phyloP scores from a whole-genome alignment of 805 yeast genomes.

The Wickerhamomyces bovis region DNA sequence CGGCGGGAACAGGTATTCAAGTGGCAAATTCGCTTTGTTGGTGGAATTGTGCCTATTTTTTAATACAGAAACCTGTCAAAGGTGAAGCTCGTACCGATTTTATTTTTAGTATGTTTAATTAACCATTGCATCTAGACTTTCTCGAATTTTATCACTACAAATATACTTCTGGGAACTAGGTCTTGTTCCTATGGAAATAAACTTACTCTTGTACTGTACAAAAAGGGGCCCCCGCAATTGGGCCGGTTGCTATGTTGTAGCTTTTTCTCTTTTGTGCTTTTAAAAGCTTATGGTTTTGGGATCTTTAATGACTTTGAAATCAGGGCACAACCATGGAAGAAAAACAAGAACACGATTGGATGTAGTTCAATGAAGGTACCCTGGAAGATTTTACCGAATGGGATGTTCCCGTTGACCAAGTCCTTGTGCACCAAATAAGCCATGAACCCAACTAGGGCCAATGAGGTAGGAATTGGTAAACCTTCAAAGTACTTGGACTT shows the following conservation, averaged over 20 bases:
- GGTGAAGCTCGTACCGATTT: too few relatives aligned
- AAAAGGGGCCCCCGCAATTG: too few relatives aligned
- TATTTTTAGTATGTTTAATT: too few relatives aligned
- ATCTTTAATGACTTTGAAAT: slow-evolving; percentile 86
- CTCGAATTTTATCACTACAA: not conserved
- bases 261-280: too few relatives aligned
- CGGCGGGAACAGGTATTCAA: too few relatives aligned
- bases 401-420: slow-evolving; percentile 46
- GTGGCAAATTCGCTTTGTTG: not conserved
- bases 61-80: not conserved
- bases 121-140: too few relatives aligned
- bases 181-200: too few relatives aligned
- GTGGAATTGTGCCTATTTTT: not conserved
- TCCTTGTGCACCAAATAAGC: slow-evolving; percentile 55
- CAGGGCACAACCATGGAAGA: slow-evolving; percentile 83
- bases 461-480: slow-evolving; percentile 87
- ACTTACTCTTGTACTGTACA: not conserved
- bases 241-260: too few relatives aligned
- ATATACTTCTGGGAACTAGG: too few relatives aligned
- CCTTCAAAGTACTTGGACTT: slow-evolving; percentile 94
- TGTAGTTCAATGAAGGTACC: slow-evolving; percentile 69
- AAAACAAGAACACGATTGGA: slow-evolving; percentile 56
- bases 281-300: slow-evolving; percentile 61
- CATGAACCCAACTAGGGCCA: slow-evolving; percentile 69
- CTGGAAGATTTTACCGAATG: slow-evolving; percentile 56